These are phyloP conservation scores for Ceraceosorus bombacis DNA, from an alignment of 1,284 basidiomycete species.

Conservation along the genomic window DNA sequence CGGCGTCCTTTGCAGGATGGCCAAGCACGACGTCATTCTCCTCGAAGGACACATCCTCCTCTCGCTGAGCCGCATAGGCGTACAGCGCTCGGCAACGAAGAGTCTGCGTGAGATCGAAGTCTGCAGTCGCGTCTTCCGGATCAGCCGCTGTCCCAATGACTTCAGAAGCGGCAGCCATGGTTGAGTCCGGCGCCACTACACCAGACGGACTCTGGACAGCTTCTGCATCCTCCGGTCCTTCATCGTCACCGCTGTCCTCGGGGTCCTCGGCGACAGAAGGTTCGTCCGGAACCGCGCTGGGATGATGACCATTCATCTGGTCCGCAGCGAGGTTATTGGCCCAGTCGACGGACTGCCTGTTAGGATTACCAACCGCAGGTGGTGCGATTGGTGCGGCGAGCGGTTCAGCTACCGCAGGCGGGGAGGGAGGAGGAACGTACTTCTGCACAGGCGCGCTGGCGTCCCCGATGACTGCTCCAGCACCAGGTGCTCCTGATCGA, in stretches of 20 bases:
- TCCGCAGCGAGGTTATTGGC: slow-evolving; percentile 79
- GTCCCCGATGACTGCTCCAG: slow-evolving; percentile 70
- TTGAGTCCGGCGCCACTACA: not conserved
- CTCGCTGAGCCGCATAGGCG: slow-evolving; percentile 71
- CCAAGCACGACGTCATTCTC: slow-evolving; percentile 73
- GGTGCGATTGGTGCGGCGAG: slow-evolving; percentile 33
- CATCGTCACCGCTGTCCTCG: slow-evolving; percentile 50
- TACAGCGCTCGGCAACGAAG: slow-evolving; percentile 59
- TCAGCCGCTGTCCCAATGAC: slow-evolving; percentile 10
- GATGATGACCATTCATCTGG: slow-evolving; percentile 47
- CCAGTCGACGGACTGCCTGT: slow-evolving; percentile 85
- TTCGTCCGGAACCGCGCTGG: slow-evolving; percentile 52
- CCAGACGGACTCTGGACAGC: not conserved
- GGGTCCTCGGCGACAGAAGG: slow-evolving; percentile 59
- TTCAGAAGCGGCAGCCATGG: slow-evolving; percentile 2
- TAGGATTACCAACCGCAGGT: slow-evolving; percentile 49
- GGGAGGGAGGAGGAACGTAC: slow-evolving; percentile 34
- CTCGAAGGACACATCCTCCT: slow-evolving; percentile 76
- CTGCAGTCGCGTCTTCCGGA: slow-evolving; percentile 53
- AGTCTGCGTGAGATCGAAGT: slow-evolving; percentile 62
- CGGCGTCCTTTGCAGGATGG: slow-evolving; percentile 71
- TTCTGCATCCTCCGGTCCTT: slow-evolving; percentile 17
- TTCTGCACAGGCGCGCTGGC: slow-evolving; percentile 61
- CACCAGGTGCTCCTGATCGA: slow-evolving; percentile 62
- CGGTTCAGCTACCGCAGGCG: slow-evolving; percentile 32